Evolutionary conservation across 768 basidiomycete genomes (phyloP).

Genomic region (Porphyrellus cyaneotinctus): DNA sequence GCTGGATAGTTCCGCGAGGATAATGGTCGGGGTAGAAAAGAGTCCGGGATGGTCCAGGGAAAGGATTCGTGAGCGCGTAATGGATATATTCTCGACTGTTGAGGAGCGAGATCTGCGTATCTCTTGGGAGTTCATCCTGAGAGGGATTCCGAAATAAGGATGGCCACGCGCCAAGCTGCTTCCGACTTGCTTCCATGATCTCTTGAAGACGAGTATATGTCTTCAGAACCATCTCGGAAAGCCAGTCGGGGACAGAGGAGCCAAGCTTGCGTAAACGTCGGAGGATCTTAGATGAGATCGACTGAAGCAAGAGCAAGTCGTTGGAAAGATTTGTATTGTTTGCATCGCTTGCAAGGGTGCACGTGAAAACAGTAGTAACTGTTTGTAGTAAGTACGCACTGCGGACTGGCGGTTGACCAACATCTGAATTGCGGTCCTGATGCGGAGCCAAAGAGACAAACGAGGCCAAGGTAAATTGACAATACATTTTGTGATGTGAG

Average conservation of each 20-base stretch:
- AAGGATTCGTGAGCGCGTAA: slow-evolving; percentile 6
- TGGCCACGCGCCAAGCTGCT: slow-evolving; percentile 19
- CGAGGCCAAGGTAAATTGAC: not conserved
- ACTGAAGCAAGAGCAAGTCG: not conserved
- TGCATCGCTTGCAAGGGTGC: not conserved
- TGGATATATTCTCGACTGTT: not conserved
- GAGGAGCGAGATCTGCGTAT: slow-evolving; percentile 34
- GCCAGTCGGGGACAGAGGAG: not conserved
- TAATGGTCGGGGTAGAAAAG: not conserved
- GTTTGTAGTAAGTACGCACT: not conserved
- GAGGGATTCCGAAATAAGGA: not conserved
- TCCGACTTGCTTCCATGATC: slow-evolving; percentile 33
- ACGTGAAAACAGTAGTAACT: not conserved
- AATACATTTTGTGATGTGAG: not conserved
- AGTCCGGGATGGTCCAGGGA: not conserved
- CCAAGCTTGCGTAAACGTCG: not conserved
- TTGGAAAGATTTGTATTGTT: not conserved
- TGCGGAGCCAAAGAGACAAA: not conserved
- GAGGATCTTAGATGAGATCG: not conserved
- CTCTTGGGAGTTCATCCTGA: slow-evolving; percentile 5
- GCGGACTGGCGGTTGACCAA: not conserved
- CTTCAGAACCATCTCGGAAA: not conserved
- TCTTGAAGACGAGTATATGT: slow-evolving; percentile 1
- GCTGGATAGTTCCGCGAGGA: slow-evolving; percentile 6
- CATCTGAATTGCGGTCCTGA: not conserved